These are phyloP conservation scores for Candida gigantensis DNA, from an alignment of 1,139 yeast species.

Conservation along the genomic window DNA sequence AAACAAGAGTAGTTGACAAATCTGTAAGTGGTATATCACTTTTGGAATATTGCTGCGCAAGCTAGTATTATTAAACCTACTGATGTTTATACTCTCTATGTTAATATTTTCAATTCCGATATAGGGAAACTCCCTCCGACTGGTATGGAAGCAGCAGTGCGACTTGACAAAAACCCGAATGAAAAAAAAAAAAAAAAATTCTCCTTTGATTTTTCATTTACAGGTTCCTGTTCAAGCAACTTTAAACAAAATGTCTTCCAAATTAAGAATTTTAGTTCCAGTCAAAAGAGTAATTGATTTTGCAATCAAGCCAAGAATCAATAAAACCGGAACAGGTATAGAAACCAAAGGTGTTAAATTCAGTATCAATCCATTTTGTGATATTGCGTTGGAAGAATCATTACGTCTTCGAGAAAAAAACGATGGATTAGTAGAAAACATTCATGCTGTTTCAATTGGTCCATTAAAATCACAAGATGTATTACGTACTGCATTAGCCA, in stretches of 20 bases:
- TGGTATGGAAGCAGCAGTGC: no score
- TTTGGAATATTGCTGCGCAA: no score
- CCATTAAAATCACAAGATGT: slow-evolving; percentile 86
- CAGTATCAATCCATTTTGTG: slow-evolving; percentile 95
- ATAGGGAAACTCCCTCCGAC: no score
- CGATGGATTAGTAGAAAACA: slow-evolving; percentile 71
- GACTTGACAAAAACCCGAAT: no score
- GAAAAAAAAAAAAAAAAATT: not conserved
- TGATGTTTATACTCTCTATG: no score
- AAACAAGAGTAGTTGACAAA: no score
- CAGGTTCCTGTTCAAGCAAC: no score
- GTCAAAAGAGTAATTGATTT: slow-evolving; percentile 94
- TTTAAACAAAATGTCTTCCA: slow-evolving; percentile 41
- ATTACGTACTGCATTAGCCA: slow-evolving; percentile 86
- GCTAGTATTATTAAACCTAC: no score
- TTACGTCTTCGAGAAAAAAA: slow-evolving; percentile 69
- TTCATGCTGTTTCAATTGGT: slow-evolving; percentile 94
- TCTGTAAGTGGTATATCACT: no score
- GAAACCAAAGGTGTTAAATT: slow-evolving; percentile 91
- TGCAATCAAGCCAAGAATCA: slow-evolving; percentile 90
- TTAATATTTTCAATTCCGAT: no score
- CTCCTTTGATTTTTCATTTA: not conserved
- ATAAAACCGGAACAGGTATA: slow-evolving; percentile 80
- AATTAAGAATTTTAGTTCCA: slow-evolving; percentile 83
- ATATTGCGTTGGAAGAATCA: slow-evolving; percentile 94